phyloP scores from a whole-genome alignment of 1,139 yeast genomes.

The Hyphopichia burtonii region DNA sequence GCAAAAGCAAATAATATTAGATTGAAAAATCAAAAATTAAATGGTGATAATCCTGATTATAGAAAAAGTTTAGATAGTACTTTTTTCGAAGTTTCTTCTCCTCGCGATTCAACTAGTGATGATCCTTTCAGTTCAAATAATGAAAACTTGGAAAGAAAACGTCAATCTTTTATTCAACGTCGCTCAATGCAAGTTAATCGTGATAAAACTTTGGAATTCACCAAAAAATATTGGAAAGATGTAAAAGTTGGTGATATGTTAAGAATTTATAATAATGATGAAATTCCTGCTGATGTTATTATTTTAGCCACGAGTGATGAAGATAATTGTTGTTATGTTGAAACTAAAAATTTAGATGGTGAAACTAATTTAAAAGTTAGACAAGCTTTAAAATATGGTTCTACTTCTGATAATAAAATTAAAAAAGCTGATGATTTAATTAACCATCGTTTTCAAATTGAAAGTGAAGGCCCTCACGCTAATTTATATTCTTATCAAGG shows the following conservation, averaged over 20 bases:
- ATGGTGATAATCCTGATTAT: slow-evolving; percentile 6
- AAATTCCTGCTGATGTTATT: slow-evolving; percentile 56
- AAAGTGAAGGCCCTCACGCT: slow-evolving; percentile 57
- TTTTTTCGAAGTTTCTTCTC: slow-evolving; percentile 1
- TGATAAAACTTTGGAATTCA: slow-evolving; percentile 28
- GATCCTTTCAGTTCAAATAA: slow-evolving; percentile 20
- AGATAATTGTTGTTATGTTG: slow-evolving; percentile 55
- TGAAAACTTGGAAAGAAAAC: neutral
- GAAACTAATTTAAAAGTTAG: slow-evolving; percentile 60
- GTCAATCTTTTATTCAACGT: slow-evolving; percentile 6
- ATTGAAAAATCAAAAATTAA: slow-evolving; percentile 11
- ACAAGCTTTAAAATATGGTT: slow-evolving; percentile 46
- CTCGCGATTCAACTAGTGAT: neutral
- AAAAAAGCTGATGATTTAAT: slow-evolving; percentile 45
- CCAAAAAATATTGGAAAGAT: slow-evolving; percentile 49
- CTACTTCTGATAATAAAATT: slow-evolving; percentile 24
- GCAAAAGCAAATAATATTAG: slow-evolving; percentile 37
- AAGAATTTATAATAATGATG: slow-evolving; percentile 53
- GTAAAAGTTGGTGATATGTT: slow-evolving; percentile 55
- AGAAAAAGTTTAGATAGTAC: slow-evolving; percentile 40
- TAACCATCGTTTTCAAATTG: slow-evolving; percentile 38
- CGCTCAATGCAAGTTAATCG: slow-evolving; percentile 7
- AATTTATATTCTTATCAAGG: slow-evolving; percentile 56
- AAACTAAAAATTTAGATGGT: slow-evolving; percentile 61
- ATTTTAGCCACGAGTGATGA: slow-evolving; percentile 53